These are phyloP conservation scores for Teratosphaeria destructans DNA, from an alignment of 2,329 filamentous ascomycete species.

Conservation along the genomic window DNA sequence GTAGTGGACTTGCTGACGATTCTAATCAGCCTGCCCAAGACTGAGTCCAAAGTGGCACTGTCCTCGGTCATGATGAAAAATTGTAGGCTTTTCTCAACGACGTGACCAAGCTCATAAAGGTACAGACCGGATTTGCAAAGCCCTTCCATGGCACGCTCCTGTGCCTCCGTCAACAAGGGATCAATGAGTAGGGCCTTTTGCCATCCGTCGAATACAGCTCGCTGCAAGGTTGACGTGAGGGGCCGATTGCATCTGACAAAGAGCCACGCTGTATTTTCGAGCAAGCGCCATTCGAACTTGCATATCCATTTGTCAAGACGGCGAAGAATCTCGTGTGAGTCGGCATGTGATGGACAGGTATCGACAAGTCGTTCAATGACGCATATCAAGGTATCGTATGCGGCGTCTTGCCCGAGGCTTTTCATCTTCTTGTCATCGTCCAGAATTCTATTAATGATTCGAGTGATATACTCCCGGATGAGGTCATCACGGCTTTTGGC, in stretches of 20 bases:
- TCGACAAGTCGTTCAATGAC: not conserved
- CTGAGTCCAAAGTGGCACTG: not conserved
- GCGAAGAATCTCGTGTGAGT: not conserved
- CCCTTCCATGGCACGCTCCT: not conserved
- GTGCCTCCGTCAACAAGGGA: not conserved
- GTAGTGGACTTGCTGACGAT: not conserved
- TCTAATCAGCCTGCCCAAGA: not conserved
- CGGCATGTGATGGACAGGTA: not conserved
- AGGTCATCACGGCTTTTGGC: slow-evolving; percentile 3
- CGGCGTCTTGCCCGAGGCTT: slow-evolving; percentile 3
- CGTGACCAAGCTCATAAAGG: not conserved
- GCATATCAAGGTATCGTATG: slow-evolving; percentile 4
- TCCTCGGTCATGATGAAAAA: not conserved
- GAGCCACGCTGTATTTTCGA: not conserved
- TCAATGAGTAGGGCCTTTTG: not conserved
- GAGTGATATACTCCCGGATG: slow-evolving; percentile 9
- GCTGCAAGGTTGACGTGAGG: not conserved
- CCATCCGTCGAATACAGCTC: not conserved
- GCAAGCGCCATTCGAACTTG: slow-evolving; percentile 1
- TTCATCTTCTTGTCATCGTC: slow-evolving; percentile 32
- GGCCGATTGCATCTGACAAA: not conserved
- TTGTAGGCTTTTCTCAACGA: not conserved
- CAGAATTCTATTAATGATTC: slow-evolving; percentile 29
- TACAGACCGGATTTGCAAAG: slow-evolving; percentile 1
- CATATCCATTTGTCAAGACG: not conserved